A percentile compares a stretch with the other conserved stretches of the same genome.
Evolutionary conservation across 1,284 basidiomycete genomes (phyloP).

Genomic region (Chalciporus sp.): DNA sequence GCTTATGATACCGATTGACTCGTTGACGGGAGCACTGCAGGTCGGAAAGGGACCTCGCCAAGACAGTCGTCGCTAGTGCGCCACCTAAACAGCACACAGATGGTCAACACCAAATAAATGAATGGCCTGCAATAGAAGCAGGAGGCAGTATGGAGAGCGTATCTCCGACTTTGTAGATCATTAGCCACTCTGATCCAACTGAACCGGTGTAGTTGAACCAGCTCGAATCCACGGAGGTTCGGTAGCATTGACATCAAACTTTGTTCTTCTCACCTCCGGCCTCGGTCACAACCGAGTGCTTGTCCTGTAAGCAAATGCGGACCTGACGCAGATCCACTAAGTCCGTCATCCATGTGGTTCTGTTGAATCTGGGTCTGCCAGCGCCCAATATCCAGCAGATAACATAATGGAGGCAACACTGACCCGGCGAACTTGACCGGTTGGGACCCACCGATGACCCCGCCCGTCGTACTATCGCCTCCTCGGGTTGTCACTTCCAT

Average conservation of each 20-base stretch:
- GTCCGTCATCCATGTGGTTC: not conserved
- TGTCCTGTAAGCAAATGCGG: too few species aligned
- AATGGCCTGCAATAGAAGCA: not conserved
- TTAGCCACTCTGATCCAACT: not conserved
- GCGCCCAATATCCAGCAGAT: not conserved
- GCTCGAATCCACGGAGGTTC: not conserved
- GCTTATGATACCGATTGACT: not conserved
- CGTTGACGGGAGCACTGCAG: not conserved
- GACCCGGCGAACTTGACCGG: not conserved
- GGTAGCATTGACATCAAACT: not conserved
- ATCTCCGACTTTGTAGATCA: not conserved
- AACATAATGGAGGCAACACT: not conserved
- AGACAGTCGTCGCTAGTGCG: not conserved
- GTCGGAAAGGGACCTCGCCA: not conserved
- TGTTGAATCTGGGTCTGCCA: not conserved
- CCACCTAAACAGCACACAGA: not conserved
- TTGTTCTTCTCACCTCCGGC: not conserved
- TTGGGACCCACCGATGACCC: too few species aligned
- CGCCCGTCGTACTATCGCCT: conserved; percentile 4
- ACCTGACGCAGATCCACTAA: not conserved
- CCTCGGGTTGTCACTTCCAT: not conserved
- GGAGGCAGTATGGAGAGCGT: not conserved
- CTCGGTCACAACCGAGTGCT: too few species aligned
- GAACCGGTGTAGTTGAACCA: not conserved
- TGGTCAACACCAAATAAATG: not conserved